These are phyloP conservation scores for Tolypocladium guangdongense DNA, from an alignment of 2,329 filamentous ascomycete species.

Conservation along the genomic window DNA sequence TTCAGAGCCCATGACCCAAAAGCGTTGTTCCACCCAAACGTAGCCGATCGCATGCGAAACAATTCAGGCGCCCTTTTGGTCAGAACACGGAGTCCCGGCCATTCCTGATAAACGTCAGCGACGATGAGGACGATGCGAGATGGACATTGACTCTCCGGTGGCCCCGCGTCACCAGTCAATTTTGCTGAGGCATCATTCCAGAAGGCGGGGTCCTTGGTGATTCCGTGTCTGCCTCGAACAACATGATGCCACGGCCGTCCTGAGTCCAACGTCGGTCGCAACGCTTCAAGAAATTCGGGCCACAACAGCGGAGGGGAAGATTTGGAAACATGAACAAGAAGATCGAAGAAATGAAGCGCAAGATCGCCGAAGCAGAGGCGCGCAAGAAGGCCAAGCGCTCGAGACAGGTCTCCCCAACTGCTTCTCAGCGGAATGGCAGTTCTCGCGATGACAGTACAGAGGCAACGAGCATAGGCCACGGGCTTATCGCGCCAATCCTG, in stretches of 20 bases:
- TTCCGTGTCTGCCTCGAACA: constrained; percentile 32
- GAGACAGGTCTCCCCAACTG: constrained; percentile 18
- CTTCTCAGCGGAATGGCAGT: constrained; percentile 12
- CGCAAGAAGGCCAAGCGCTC: constrained; percentile 34
- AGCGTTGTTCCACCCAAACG: constrained; percentile 53
- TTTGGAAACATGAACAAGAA: constrained; percentile 42
- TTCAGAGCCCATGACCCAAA: constrained; percentile 15
- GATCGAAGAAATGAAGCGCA: constrained; percentile 50
- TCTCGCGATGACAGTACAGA: constrained; percentile 16
- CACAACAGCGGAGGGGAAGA: constrained; percentile 26
- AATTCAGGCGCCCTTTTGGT: constrained; percentile 51
- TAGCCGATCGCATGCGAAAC: constrained; percentile 41
- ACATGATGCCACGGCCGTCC: constrained; percentile 24
- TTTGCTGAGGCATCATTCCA: constrained; percentile 19
- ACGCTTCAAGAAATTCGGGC: constrained; percentile 25
- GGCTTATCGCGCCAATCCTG: neutral
- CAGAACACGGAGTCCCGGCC: constrained; percentile 47
- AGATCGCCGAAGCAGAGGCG: constrained; percentile 48
- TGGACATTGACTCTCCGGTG: constrained; percentile 52
- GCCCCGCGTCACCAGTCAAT: constrained; percentile 25
- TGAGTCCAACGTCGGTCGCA: constrained; percentile 26
- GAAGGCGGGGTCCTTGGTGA: constrained; percentile 28
- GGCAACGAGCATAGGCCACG: neutral
- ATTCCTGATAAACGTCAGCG: constrained; percentile 78
- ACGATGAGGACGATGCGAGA: constrained; percentile 55